Conservation (phyloP, 441 rosid species). For the Pelargonium cotyledonis region DNA sequence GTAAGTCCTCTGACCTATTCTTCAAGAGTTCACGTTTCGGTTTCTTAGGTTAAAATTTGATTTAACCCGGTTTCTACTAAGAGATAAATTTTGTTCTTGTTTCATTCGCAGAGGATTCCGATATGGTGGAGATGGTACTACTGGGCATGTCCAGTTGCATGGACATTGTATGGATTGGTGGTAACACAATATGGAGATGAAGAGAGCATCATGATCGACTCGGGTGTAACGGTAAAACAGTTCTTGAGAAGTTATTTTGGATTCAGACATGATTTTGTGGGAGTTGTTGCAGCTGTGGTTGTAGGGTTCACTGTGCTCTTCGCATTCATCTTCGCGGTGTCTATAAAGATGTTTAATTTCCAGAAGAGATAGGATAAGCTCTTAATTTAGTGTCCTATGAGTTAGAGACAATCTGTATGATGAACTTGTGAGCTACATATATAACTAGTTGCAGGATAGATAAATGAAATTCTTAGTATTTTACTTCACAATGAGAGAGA, state of each 20-base stretch:
- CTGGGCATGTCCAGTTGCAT: conserved; percentile 64
- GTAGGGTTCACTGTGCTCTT: conserved; percentile 46
- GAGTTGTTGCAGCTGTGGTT: conserved; percentile 10
- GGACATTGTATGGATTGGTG: conserved; percentile 67
- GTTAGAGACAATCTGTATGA: no score
- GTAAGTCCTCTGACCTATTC: conserved; percentile 21
- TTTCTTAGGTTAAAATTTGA: no score
- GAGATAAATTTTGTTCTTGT: neutral
- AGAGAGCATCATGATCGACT: conserved; percentile 26
- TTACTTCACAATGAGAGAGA: no score
- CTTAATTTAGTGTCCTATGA: no score
- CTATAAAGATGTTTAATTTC: conserved; percentile 68
- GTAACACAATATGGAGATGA: conserved; percentile 72
- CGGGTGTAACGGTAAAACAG: conserved; percentile 48
- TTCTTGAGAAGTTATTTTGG: conserved; percentile 52
- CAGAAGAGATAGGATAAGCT: conserved; percentile 37
- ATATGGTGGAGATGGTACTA: conserved; percentile 88
- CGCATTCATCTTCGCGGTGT: conserved; percentile 56
- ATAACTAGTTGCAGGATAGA: no score
- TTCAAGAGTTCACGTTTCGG: no score
- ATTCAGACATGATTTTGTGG: conserved; percentile 47
- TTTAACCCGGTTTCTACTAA: no score
- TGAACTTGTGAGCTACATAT: no score
- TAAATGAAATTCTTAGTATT: no score
- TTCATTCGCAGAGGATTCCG: conserved; percentile 56